Evolutionary conservation across 208 protist species (phyloP), one percentile per base, ranked within the genome.

Genomic region (Tritrichomonas foetus): DNA sequence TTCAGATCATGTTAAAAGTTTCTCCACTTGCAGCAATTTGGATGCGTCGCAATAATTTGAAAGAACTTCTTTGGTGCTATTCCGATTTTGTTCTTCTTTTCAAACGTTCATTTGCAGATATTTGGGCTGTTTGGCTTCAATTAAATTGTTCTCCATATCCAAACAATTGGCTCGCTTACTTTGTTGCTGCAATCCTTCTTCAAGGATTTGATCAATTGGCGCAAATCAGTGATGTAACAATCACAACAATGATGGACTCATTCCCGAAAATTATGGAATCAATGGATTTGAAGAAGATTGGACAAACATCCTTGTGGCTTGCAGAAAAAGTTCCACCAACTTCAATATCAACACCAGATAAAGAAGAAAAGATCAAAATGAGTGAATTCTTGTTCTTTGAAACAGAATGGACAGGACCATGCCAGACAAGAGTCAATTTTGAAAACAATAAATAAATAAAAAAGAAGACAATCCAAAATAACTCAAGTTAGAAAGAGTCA

Each of bases 71-170:
- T 20, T 89, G 78, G 78, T 89, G 78, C 57, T 89, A 53, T 50
- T 53, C 78, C 25, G 78, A 89, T 57, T 89, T 89, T 57, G 78
- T 89, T 61, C 36, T 89, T 13, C 44, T 89, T 27, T 89, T 89
- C 30, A 89, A 89, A n/a, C 8, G 78, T 0, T 89, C 78, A 39
- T 89, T 89, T 30, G 30, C 20, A 39, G 78, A 89, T 20, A 89
- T 89, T 39, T 89, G 78, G 78, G 33, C 78, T 1, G 47, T 49
- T 53, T 89, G 78, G 78, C 25, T 89, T 20, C 78, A 89, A 16
- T 57, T 89, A 22, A 89, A 89, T n/a, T 25, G 41, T 39, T 89
- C 41, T 22, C 41, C 44, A 36, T 11, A 57, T n/a, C 78, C 78
- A 39, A 11, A 53, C 9, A 89, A 9, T 9, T 89, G 44, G 41